These are phyloP conservation scores for Pichia scutulata DNA, from an alignment of 805 yeast genomes.

Conservation along the genomic window DNA sequence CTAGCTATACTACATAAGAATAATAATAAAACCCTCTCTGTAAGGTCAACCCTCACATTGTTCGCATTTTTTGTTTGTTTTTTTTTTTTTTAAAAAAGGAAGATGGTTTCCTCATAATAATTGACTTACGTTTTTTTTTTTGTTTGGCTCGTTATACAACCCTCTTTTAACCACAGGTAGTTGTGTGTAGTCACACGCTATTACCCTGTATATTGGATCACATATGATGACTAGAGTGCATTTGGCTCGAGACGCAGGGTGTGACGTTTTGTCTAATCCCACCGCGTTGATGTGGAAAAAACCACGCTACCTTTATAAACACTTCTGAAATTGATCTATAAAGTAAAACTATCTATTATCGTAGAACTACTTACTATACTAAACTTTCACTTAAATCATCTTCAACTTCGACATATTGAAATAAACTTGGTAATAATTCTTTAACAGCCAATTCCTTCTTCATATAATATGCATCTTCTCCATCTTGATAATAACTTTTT, in stretches of 20 bases:
- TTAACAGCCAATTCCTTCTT: constrained; percentile 56
- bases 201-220: not conserved
- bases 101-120: not conserved
- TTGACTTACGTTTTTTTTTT: not conserved
- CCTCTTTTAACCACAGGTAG: not conserved
- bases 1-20: too few relatives aligned
- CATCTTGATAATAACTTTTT: constrained; percentile 89
- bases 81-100: not conserved
- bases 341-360: constrained; percentile 23
- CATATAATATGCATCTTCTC: constrained; percentile 97
- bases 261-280: constrained; percentile 25
- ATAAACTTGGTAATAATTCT: constrained; percentile 51
- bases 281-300: constrained; percentile 93
- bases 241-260: constrained; percentile 91
- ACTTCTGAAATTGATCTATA: constrained; percentile 8
- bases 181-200: not conserved
- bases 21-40: not conserved
- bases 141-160: not conserved
- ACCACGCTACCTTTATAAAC: constrained; percentile 78
- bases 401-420: constrained; percentile 38
- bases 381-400: constrained; percentile 53
- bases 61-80: not conserved
- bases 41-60: not conserved
- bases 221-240: constrained; percentile 95
- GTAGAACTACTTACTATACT: constrained; percentile 15